Evolutionary conservation across 352 stramenopile species (phyloP).

Genomic region (Phytophthora syringae): DNA sequence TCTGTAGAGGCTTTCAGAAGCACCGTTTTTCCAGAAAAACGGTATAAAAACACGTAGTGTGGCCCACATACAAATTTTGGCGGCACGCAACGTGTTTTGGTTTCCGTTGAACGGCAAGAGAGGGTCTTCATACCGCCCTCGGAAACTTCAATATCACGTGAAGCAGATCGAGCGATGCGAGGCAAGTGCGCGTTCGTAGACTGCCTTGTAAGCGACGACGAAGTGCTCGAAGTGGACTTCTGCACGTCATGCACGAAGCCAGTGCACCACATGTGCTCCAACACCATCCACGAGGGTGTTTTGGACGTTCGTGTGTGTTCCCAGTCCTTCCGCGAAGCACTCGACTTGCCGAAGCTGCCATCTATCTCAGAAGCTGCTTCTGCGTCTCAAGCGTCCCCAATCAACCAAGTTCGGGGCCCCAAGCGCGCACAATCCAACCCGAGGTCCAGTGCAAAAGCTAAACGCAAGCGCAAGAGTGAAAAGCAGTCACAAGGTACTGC

Average conservation of each 20-base stretch:
- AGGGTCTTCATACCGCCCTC: not conserved
- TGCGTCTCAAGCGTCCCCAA: not conserved
- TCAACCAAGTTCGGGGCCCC: not conserved
- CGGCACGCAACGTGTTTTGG: not conserved
- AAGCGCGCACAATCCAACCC: not conserved
- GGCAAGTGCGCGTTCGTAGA: not conserved
- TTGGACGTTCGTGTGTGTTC: conserved; percentile 4
- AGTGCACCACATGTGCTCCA: conserved; percentile 13
- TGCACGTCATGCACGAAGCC: conserved; percentile 1
- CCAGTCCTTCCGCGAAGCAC: not conserved
- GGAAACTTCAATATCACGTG: not conserved
- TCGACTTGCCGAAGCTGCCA: not conserved
- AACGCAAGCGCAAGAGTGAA: not conserved
- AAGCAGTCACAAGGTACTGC: too few species aligned
- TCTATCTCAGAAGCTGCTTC: not conserved
- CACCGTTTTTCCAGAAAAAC: conserved; percentile 1
- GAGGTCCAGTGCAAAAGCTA: too few species aligned
- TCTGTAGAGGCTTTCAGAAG: conserved; percentile 5
- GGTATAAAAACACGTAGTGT: conserved; percentile 3
- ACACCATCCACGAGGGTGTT: conserved; percentile 6
- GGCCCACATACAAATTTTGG: not conserved
- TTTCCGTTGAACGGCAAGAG: not conserved
- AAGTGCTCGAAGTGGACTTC: not conserved
- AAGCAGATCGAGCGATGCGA: not conserved
- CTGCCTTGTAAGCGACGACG: not conserved